phyloP scores from a whole-genome alignment of 768 basidiomycete genomes.

The Suillus tomentosus region DNA sequence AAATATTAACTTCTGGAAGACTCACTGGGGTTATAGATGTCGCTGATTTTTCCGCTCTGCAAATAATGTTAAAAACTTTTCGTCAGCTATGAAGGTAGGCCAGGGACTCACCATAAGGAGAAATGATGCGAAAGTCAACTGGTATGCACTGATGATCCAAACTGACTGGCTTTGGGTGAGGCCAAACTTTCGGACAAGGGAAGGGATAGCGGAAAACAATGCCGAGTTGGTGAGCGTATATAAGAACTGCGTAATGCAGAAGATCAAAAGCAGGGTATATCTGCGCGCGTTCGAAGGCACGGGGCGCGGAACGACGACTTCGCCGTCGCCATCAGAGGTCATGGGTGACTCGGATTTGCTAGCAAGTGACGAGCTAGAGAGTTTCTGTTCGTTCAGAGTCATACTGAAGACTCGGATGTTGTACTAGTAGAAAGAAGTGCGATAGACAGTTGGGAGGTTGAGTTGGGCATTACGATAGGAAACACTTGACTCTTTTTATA shows the following conservation, averaged over 20 bases:
- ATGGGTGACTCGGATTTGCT: not conserved
- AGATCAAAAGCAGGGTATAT: conserved; percentile 29
- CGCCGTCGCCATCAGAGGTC: not conserved
- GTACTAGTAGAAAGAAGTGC: not conserved
- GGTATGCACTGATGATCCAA: conserved; percentile 40
- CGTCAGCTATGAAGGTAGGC: not conserved
- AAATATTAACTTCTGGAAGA: not conserved
- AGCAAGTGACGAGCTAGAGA: not conserved
- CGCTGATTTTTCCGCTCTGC: conserved; percentile 35
- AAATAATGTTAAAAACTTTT: too few relatives aligned
- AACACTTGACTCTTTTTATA: not conserved
- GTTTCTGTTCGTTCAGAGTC: not conserved
- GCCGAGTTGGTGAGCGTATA: conserved; percentile 38
- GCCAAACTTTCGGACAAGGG: conserved; percentile 19
- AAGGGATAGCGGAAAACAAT: conserved; percentile 34
- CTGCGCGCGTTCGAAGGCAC: not conserved
- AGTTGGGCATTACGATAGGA: not conserved
- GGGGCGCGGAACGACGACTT: not conserved
- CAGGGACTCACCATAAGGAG: conserved; percentile 32
- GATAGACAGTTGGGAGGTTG: not conserved
- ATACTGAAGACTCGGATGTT: not conserved
- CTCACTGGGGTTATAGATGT: conserved; percentile 37
- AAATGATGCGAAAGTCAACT: conserved; percentile 38
- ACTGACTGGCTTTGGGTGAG: conserved; percentile 4
- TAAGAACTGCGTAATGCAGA: conserved; percentile 40